These are phyloP conservation scores for Kentomonas sorsogonicus DNA, from an alignment of 208 protist species.

Conservation along the genomic window DNA sequence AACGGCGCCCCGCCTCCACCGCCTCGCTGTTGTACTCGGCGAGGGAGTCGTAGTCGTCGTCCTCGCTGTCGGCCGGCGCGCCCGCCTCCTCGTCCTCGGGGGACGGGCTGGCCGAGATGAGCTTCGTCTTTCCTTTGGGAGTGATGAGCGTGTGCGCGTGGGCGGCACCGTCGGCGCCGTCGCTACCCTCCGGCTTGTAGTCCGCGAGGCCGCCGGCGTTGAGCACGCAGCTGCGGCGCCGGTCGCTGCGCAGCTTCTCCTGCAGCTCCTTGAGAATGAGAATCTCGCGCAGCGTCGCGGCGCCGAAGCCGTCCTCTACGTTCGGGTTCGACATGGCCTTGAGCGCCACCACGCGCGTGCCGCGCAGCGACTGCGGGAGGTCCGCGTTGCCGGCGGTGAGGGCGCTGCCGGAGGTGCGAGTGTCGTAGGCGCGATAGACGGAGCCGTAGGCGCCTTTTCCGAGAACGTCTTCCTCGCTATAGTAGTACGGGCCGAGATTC, in stretches of 20 bases:
- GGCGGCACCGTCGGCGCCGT: constrained; percentile 9
- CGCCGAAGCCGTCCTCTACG: constrained; percentile 81
- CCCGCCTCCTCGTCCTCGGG: too few relatives aligned
- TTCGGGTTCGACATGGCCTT: constrained; percentile 70
- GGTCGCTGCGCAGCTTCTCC: constrained; percentile 11
- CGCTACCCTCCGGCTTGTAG: constrained; percentile 7
- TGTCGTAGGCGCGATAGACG: constrained; percentile 86
- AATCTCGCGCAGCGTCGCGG: constrained; percentile 83
- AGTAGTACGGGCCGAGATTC: constrained; percentile 25
- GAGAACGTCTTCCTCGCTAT: constrained; percentile 87
- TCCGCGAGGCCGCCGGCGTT: constrained; percentile 7
- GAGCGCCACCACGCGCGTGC: constrained; percentile 47
- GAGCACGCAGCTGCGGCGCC: constrained; percentile 9
- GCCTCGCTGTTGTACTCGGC: constrained; percentile 3
- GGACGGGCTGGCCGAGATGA: too few relatives aligned
- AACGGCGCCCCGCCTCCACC: constrained; percentile 23
- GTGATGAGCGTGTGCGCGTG: constrained; percentile 4
- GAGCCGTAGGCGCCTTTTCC: constrained; percentile 96
- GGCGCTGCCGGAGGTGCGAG: neutral
- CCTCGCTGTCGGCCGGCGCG: too few relatives aligned
- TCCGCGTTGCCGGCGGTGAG: constrained; percentile 3
- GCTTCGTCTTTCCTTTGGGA: neutral
- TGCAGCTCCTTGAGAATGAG: constrained; percentile 90
- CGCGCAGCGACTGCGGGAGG: constrained; percentile 38
- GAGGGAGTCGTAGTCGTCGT: neutral